Evolutionary conservation across 1,284 basidiomycete genomes (phyloP), one percentile per base, ranked within the genome.

Genomic region (Ceratobasidium sp.): DNA sequence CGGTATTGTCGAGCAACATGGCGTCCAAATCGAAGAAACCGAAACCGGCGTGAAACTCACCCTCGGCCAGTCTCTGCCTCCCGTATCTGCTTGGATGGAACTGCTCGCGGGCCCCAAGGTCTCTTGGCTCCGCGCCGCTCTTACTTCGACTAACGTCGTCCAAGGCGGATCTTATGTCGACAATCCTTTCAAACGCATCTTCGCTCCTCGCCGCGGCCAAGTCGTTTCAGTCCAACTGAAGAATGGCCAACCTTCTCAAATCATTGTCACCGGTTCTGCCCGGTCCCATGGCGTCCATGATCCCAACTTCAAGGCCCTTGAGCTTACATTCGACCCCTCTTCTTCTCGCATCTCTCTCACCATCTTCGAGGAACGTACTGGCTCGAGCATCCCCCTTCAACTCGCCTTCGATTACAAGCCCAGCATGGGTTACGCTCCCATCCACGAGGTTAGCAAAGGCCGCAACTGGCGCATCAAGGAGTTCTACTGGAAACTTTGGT

Each of bases 401-500:
- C 86, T 99, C 74, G 82, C 87, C 73, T 98, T 95, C 84, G 78
- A 82, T 72, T 98, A 98, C 81, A 87, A 89, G 75, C 94, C 95
- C 14, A 87, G 90, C 21, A 88, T 89, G 80, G 93, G 93, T 46
- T 97, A 85, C 74, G 91, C 93, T 3, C 94, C 96, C 33, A 95
- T 99, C 74, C 95, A 98, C 77, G 96, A 99, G 78, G 80, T 95
- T 72, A 85, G 87, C 27, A 83, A 86, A 14, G 91, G 86, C 72
- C 90, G 96, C 75, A 98, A 96, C 81, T 83, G 83, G 73, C 87
- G 92, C 72, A 97, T 99, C 83, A 98, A 98, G 81, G 85, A 89
- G 74, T 95, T 95, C 77, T 96, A 98, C 82, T 98, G 95, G 95
- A 88, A 88, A 76, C 80, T 98, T 39, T 98, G 95, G 95, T 95